Evolutionary conservation across 768 basidiomycete genomes (phyloP), one percentile per base, ranked within the genome.

Genomic region (Collybia sp.): DNA sequence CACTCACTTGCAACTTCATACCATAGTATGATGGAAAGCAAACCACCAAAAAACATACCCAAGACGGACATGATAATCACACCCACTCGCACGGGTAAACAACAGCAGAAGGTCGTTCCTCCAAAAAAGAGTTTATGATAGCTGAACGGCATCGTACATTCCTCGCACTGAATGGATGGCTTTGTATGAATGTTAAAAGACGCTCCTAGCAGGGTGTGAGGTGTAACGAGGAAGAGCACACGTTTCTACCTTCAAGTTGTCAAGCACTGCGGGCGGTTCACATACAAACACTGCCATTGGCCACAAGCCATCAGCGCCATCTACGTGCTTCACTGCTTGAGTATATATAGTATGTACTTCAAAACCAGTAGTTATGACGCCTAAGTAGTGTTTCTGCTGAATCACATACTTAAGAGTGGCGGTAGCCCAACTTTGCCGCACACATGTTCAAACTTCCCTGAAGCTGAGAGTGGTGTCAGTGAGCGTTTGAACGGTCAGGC

Each of bases 11-110:
- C 68, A 13, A 84, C 61, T 57, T 84, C 79, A 58, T 78, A 82
- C 83, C 82, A 86, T 18, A 82, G 54, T 31, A 78, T 56, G 50
- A 77, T 59, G 2, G 79, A 69, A 30, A 85, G 64, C 13, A 75
- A 48, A 1, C 77, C 82, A 6, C 80, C 68, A 25, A 83, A 62
- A 15, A 83, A 51, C 44, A 82, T 72, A 1, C 75, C 75, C 6
- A 84, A 59, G 2, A 73, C 47, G 20, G 80, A 70, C 69, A 81
- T 73, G 37, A 75, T 53, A 38, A 80, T 65, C 30, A 85, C 82
- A 30, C 85, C 82, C 4, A 77, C 45, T 46, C 83, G 73, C 5
- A 83, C 80, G 20, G 81, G 81, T 49, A 85, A 58, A 52, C 83
- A 83, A 53, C 70, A 83, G 55, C 83, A 85, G 57, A 76, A 84